These are phyloP conservation scores for Lyophyllum semitale DNA, from an alignment of 768 basidiomycete genomes.

Conservation along the genomic window DNA sequence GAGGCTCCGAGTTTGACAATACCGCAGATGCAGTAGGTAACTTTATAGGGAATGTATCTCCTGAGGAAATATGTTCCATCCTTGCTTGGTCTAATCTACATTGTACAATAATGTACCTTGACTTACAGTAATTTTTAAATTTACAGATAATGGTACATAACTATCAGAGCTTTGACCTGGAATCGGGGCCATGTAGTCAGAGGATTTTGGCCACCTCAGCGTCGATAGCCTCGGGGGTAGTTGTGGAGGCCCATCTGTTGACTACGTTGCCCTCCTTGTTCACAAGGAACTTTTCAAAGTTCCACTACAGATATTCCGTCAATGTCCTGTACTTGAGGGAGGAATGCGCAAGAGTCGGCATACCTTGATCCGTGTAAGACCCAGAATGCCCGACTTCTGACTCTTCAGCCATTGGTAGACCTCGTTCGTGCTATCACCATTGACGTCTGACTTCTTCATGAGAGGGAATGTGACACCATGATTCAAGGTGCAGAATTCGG, in stretches of 20 bases:
- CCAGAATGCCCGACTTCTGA: constrained; percentile 73
- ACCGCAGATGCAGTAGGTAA: no score
- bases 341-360: constrained; percentile 8
- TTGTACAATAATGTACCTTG: no score
- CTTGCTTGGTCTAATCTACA: no score
- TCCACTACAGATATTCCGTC: constrained; percentile 57
- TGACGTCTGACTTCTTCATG: constrained; percentile 93
- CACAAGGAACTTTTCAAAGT: constrained; percentile 89
- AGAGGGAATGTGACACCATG: constrained; percentile 90
- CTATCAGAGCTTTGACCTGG: constrained; percentile 1
- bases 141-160: constrained; percentile 7
- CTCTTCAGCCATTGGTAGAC: constrained; percentile 86
- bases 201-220: constrained; percentile 65
- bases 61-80: no score
- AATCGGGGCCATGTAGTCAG: constrained; percentile 18
- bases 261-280: constrained; percentile 78
- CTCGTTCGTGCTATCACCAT: constrained; percentile 81
- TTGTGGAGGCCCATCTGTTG: constrained; percentile 76
- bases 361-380: constrained; percentile 76
- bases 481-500: constrained; percentile 75
- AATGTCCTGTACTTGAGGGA: background rate
- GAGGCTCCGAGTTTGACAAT: no score
- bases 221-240: constrained; percentile 66
- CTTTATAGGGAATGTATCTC: no score
- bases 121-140: background rate